Percentiles rank a stretch among this genome's conserved stretches.
phyloP scores from a whole-genome alignment of 352 stramenopile species.

The Globisporangium middletonii region DNA sequence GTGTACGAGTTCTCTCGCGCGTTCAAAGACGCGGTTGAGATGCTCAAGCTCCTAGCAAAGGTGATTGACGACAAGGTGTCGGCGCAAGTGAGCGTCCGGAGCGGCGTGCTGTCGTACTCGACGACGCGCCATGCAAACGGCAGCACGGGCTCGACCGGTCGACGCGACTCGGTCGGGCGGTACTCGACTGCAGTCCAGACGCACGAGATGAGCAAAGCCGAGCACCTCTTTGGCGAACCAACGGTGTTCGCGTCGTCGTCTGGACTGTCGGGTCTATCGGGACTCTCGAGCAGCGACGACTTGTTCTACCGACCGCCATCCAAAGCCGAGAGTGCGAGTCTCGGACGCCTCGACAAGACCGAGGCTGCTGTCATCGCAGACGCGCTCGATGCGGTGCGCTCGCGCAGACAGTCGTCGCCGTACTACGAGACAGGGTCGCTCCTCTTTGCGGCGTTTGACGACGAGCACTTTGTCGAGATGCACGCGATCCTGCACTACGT shows the following conservation, averaged over 20 bases:
- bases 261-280: too few species aligned
- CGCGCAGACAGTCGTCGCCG: slow-evolving; percentile 6
- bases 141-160: slow-evolving; percentile 13
- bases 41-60: slow-evolving; percentile 74
- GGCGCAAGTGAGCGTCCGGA: slow-evolving; percentile 47
- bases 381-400: slow-evolving; percentile 29
- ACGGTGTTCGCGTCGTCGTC: background rate
- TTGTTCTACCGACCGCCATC: slow-evolving; percentile 10
- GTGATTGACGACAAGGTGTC: slow-evolving; percentile 64
- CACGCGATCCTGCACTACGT: slow-evolving; percentile 67
- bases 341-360: slow-evolving; percentile 5
- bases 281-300: slow-evolving; percentile 1
- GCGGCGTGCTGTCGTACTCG: slow-evolving; percentile 52
- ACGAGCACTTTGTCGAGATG: slow-evolving; percentile 68
- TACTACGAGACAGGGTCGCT: slow-evolving; percentile 34
- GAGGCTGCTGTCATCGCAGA: slow-evolving; percentile 25
- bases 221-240: slow-evolving; percentile 46
- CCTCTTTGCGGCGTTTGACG: slow-evolving; percentile 58
- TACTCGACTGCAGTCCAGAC: slow-evolving; percentile 68
- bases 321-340: background rate
- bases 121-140: slow-evolving; percentile 12
- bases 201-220: slow-evolving; percentile 62
- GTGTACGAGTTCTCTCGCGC: slow-evolving; percentile 62
- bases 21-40: slow-evolving; percentile 78
- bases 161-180: slow-evolving; percentile 49